Percentiles rank a stretch among this genome's conserved stretches.
phyloP scores from a whole-genome alignment of 306 rosid species.

The Morella rubra region DNA sequence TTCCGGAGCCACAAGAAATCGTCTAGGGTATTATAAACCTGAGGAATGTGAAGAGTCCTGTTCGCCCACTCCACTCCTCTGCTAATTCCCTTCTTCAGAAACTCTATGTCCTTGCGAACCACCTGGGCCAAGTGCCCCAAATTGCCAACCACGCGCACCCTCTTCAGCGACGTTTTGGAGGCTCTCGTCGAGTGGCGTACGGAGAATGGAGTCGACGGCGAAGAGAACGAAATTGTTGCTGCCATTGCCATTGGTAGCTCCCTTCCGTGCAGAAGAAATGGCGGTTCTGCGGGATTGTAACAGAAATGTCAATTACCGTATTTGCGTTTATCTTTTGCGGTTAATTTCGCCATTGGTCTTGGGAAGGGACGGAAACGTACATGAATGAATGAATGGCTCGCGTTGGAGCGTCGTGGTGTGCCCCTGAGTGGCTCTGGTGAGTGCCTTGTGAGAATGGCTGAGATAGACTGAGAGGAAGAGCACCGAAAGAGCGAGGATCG shows the following conservation, averaged over 20 bases:
- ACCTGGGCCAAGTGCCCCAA: constrained; percentile 60
- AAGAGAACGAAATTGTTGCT: constrained; percentile 29
- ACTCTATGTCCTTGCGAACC: constrained; percentile 71
- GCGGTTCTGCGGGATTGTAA: background rate
- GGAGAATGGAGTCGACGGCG: constrained; percentile 29
- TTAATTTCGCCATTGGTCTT: background rate
- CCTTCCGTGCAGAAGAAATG: background rate
- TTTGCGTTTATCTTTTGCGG: background rate
- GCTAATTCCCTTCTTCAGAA: constrained; percentile 52
- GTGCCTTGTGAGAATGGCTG: too few relatives aligned
- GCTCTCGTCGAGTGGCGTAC: constrained; percentile 27
- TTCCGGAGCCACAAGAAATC: constrained; percentile 73
- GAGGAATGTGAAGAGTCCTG: constrained; percentile 57
- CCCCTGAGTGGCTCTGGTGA: background rate
- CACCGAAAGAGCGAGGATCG: background rate
- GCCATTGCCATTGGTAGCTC: constrained; percentile 43
- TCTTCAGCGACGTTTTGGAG: constrained; percentile 20
- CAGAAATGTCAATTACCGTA: background rate
- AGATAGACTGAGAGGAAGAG: background rate
- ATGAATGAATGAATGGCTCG: background rate
- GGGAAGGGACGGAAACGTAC: background rate
- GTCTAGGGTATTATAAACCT: constrained; percentile 56
- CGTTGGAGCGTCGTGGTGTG: background rate
- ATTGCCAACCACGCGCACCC: constrained; percentile 50
- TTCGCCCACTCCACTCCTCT: constrained; percentile 72